phyloP scores from a whole-genome alignment of 768 basidiomycete species.

The Lentinula detonsa region DNA sequence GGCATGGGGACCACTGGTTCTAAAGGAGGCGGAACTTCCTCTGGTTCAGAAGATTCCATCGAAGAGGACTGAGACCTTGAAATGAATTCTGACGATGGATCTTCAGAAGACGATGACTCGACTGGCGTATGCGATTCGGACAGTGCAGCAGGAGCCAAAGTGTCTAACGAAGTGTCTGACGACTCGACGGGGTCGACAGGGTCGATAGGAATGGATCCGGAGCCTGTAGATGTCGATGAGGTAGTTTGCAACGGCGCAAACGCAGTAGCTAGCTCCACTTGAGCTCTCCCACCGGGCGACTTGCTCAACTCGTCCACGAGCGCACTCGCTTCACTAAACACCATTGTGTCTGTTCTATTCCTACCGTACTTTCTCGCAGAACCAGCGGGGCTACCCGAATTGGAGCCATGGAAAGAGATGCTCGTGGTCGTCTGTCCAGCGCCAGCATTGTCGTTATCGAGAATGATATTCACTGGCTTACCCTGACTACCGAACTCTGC shows the following conservation, averaged over 20 bases:
- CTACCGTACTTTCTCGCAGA: conserved; percentile 30
- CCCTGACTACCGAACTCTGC: too few relatives aligned
- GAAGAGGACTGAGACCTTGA: background rate
- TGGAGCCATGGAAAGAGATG: background rate
- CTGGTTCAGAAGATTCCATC: background rate
- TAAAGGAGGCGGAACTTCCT: background rate
- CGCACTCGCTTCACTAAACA: conserved; percentile 21
- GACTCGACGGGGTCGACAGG: background rate
- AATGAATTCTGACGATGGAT: background rate
- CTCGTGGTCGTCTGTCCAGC: background rate
- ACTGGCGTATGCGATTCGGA: background rate
- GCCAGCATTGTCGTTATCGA: background rate
- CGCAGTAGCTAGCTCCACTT: background rate
- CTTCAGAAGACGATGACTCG: background rate
- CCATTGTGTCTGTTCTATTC: conserved; percentile 51
- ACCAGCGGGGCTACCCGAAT: conserved; percentile 13
- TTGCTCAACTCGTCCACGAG: conserved; percentile 6
- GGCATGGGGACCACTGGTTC: background rate
- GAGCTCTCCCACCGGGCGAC: background rate
- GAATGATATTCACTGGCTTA: background rate
- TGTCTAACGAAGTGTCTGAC: background rate
- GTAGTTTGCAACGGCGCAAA: background rate
- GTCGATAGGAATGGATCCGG: background rate
- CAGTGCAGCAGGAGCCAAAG: background rate
- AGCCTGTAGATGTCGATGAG: background rate